These are phyloP conservation scores for Fusarium ramigenum DNA, from an alignment of 2,329 filamentous ascomycete genomes.

Conservation along the genomic window DNA sequence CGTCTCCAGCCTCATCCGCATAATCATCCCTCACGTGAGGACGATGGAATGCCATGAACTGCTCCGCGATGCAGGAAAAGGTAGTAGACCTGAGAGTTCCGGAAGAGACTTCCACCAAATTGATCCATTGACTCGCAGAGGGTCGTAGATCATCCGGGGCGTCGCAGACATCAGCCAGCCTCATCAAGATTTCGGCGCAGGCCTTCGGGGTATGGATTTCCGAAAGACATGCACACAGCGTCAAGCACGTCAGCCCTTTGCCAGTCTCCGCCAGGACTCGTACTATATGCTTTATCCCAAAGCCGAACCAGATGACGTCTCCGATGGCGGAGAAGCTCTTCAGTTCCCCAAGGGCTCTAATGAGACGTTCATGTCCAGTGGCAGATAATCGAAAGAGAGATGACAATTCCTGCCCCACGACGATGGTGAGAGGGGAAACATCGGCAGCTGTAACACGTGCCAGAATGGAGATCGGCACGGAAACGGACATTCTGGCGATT, in stretches of 20 bases:
- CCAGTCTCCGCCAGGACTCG: not conserved
- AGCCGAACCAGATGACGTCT: accelerated
- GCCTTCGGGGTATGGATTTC: accelerated
- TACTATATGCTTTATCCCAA: not conserved
- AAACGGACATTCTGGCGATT: accelerated
- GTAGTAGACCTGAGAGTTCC: accelerated
- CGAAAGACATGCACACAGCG: not conserved
- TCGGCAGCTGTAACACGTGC: not conserved
- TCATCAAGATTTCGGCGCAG: not conserved
- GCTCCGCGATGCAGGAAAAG: not conserved
- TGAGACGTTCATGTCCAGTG: not conserved
- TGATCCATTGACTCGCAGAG: accelerated
- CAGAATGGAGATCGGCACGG: not conserved
- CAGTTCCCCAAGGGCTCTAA: accelerated
- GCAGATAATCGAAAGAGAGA: accelerated
- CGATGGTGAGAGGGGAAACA: accelerated
- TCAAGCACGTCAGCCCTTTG: accelerated
- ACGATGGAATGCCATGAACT: not conserved
- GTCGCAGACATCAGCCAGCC: accelerated
- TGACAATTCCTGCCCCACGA: not conserved
- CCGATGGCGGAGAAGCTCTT: not conserved
- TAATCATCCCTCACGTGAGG: accelerated
- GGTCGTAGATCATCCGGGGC: not conserved
- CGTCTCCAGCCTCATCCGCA: accelerated
- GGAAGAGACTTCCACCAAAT: not conserved